Evolutionary conservation across 495 filamentous ascomycete species (phyloP).

Genomic region (Xylaria grammica): DNA sequence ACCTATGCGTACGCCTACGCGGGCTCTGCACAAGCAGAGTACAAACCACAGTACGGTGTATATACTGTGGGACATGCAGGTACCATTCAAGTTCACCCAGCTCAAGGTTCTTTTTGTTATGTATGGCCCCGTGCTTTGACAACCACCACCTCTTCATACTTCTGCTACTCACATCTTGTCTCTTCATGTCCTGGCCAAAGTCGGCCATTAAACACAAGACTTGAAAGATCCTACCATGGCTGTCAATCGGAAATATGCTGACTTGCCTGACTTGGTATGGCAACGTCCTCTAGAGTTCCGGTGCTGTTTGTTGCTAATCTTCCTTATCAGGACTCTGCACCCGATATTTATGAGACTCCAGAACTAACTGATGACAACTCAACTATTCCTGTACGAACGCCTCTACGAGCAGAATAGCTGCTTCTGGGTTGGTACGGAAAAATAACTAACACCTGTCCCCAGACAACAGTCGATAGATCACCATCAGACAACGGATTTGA

Average conservation of each 20-base stretch:
- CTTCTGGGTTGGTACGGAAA: slow-evolving; percentile 10
- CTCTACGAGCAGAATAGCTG: background rate
- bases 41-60: too few species aligned
- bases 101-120: too few species aligned
- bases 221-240: slow-evolving; percentile 44
- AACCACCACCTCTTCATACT: background rate
- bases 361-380: slow-evolving; percentile 87
- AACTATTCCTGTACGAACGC: slow-evolving; percentile 70
- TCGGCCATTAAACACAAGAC: background rate
- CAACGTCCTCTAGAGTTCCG: background rate
- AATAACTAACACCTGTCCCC: slow-evolving; percentile 23
- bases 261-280: slow-evolving; percentile 79
- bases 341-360: slow-evolving; percentile 95
- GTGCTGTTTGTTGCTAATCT: slow-evolving; percentile 8
- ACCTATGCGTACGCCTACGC: too few species aligned
- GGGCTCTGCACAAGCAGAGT: too few species aligned
- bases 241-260: slow-evolving; percentile 75
- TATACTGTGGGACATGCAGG: too few species aligned
- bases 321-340: slow-evolving; percentile 73
- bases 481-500: slow-evolving; percentile 61
- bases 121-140: background rate
- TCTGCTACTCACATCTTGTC: background rate
- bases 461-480: slow-evolving; percentile 70
- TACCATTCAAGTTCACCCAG: too few species aligned
- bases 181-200: background rate